Evolutionary conservation across 371 early-diverging fungal species (phyloP).

Genomic region (Rhizopus arrhizus): DNA sequence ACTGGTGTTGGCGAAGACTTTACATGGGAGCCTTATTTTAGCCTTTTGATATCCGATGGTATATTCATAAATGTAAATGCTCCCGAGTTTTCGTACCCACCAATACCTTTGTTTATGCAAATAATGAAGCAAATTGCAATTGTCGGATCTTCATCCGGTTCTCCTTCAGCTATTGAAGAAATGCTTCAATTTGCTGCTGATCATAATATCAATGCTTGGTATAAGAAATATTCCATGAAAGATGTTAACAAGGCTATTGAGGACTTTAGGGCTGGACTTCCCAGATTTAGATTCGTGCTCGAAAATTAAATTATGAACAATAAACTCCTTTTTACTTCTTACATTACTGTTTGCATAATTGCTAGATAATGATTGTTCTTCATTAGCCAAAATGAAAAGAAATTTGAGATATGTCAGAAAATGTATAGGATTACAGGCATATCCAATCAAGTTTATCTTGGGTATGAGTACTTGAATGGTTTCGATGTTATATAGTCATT

Average conservation of each 20-base stretch:
- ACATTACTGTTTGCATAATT: too few species aligned
- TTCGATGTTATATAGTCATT: too few species aligned
- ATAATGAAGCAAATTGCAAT: slow-evolving; percentile 46
- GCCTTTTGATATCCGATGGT: slow-evolving; percentile 29
- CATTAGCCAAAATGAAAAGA: too few species aligned
- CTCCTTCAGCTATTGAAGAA: slow-evolving; percentile 47
- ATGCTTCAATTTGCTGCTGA: slow-evolving; percentile 71
- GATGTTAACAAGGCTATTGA: slow-evolving; percentile 62
- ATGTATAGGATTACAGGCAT: too few species aligned
- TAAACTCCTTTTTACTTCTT: too few species aligned
- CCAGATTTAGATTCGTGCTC: slow-evolving; percentile 66
- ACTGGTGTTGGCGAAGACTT: slow-evolving; percentile 46
- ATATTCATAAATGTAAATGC: slow-evolving; percentile 61
- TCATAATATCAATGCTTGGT: slow-evolving; percentile 61
- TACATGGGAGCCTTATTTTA: slow-evolving; percentile 14
- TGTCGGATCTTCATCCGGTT: slow-evolving; percentile 71
- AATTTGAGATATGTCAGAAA: too few species aligned
- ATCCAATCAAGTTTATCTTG: too few species aligned
- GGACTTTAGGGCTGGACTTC: slow-evolving; percentile 57
- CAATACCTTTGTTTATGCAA: slow-evolving; percentile 16
- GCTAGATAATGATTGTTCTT: too few species aligned
- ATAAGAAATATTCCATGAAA: slow-evolving; percentile 61
- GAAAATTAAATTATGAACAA: slow-evolving; percentile 29
- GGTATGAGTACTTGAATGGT: too few species aligned
- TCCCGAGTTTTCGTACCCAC: slow-evolving; percentile 55